A percentile compares a stretch with the other conserved stretches of the same genome.
Conservation (phyloP, 371 early-diverging fungal genomes). For the Furculomyces boomerangus region DNA sequence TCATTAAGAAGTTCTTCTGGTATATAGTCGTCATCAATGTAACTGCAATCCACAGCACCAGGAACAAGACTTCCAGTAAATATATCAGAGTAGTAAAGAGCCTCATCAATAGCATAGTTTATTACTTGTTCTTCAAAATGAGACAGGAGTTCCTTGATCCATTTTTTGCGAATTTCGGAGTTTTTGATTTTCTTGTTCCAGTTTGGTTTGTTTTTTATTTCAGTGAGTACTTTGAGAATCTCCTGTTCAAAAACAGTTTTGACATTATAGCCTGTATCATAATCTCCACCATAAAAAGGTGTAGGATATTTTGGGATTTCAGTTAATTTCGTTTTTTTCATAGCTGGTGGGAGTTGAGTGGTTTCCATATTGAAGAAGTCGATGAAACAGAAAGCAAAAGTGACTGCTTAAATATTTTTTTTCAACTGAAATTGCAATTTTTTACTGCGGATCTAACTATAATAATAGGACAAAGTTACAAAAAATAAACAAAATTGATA, state of each 20-base stretch:
- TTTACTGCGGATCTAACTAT: no score
- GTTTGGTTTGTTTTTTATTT: conserved; percentile 24
- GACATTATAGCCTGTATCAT: no score
- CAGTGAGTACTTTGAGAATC: conserved; percentile 10
- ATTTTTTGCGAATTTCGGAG: conserved; percentile 14
- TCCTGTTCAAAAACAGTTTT: conserved; percentile 12
- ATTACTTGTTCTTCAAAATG: neutral
- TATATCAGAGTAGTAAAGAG: neutral
- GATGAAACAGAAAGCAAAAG: no score
- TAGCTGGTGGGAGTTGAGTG: no score
- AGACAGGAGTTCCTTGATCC: conserved; percentile 13
- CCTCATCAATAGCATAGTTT: conserved; percentile 1
- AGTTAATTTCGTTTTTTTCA: no score
- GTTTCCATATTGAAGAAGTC: no score
- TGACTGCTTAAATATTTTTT: no score
- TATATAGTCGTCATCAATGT: conserved; percentile 21
- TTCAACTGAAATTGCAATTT: no score
- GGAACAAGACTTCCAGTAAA: conserved; percentile 2
- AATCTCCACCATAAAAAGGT: no score
- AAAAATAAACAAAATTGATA: no score
- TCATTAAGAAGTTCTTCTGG: conserved; percentile 4
- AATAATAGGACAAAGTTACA: no score
- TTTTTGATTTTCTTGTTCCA: conserved; percentile 23
- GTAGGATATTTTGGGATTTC: no score
- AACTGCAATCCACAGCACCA: conserved; percentile 20